These are phyloP conservation scores for Protomyces lactucae-debilis DNA, from an alignment of 1,139 yeast species.

Conservation along the genomic window DNA sequence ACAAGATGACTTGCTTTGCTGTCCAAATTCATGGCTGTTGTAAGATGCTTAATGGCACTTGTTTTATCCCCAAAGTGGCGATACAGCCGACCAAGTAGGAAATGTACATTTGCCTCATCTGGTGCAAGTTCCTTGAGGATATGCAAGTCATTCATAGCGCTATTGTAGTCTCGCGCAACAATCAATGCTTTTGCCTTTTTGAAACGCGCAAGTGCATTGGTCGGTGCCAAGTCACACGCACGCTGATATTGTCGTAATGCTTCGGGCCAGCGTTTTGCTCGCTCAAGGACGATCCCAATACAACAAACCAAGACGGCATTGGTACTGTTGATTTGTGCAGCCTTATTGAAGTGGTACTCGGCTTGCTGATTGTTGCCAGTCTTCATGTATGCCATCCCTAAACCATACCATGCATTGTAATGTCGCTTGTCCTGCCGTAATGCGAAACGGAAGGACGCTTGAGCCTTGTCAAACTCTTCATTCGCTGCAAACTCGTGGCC, in stretches of 20 bases:
- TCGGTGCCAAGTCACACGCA: constrained; percentile 81
- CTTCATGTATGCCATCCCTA: constrained; percentile 90
- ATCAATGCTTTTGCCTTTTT: constrained; percentile 81
- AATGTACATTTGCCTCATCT: constrained; percentile 91
- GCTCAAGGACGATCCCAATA: constrained; percentile 85
- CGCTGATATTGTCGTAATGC: constrained; percentile 79
- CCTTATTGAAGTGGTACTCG: constrained; percentile 79
- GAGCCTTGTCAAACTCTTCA: constrained; percentile 87
- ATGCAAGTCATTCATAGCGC: constrained; percentile 72
- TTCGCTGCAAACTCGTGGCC: constrained; percentile 89
- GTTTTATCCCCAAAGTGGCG: constrained; percentile 68
- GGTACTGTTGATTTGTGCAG: constrained; percentile 81
- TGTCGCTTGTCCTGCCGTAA: constrained; percentile 73
- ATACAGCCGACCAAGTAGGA: constrained; percentile 79
- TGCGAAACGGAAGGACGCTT: constrained; percentile 75
- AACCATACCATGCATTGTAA: constrained; percentile 91
- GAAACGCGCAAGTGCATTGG: constrained; percentile 79
- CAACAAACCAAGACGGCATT: constrained; percentile 88
- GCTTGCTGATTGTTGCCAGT: constrained; percentile 81
- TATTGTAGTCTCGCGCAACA: constrained; percentile 37
- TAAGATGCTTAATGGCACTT: constrained; percentile 78
- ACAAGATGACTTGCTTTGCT: constrained; percentile 90
- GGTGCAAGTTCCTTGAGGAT: constrained; percentile 72
- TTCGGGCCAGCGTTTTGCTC: constrained; percentile 58
- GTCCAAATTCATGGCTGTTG: constrained; percentile 84